These are phyloP conservation scores for Datura wrightii DNA, from an alignment of 257 asterid species.

Conservation along the genomic window DNA sequence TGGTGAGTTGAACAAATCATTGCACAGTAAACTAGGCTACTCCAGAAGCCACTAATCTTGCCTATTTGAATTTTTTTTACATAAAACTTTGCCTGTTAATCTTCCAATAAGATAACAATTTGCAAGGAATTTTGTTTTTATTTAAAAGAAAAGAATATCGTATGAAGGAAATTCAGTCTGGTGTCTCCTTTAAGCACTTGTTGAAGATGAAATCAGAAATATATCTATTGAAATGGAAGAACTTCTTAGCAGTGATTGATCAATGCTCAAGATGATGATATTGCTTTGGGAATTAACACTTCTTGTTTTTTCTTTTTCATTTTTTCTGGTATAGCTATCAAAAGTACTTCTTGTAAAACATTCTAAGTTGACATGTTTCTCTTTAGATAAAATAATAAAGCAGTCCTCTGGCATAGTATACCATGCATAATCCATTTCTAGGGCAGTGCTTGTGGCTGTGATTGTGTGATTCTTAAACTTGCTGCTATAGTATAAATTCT, in stretches of 20 bases:
- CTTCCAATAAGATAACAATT: background rate
- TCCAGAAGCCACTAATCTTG: background rate
- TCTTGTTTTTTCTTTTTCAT: background rate
- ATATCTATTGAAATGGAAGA: too few relatives aligned
- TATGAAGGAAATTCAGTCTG: background rate
- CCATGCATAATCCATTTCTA: background rate
- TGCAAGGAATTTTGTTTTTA: background rate
- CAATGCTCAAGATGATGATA: background rate
- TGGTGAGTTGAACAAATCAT: background rate
- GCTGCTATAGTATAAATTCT: background rate
- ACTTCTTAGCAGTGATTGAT: too few relatives aligned
- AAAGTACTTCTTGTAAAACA: background rate
- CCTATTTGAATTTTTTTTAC: too few relatives aligned
- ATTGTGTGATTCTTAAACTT: background rate
- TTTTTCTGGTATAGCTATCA: background rate
- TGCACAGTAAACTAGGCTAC: background rate
- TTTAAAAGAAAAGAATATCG: background rate
- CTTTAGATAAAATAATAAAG: background rate
- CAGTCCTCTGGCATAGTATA: background rate
- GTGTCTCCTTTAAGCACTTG: background rate
- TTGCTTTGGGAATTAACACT: background rate
- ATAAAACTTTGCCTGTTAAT: background rate
- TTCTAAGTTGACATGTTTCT: background rate
- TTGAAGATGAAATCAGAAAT: background rate
- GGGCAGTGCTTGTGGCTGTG: slow-evolving; percentile 1